A percentile compares a stretch with the other conserved stretches of the same genome.
These are phyloP conservation scores for Myriosclerotinia scirpicola DNA, from an alignment of 2,329 filamentous ascomycete genomes.

Conservation along the genomic window DNA sequence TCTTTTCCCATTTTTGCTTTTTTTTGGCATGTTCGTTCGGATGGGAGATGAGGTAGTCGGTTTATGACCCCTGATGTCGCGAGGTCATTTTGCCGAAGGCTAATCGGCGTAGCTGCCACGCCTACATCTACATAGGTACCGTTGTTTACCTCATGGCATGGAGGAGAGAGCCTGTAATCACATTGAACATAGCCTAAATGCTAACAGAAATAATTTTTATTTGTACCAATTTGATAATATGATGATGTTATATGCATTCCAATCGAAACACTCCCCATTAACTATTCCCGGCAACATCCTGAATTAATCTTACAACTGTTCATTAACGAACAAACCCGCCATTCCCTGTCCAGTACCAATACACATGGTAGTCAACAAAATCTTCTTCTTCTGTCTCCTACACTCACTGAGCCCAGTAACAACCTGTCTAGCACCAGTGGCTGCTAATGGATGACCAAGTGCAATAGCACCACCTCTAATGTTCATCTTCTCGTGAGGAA, in stretches of 20 bases:
- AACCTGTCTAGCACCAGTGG: constrained; percentile 77
- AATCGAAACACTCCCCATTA: constrained; percentile 1
- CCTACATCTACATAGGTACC: too few relatives aligned
- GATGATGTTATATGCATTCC: not conserved
- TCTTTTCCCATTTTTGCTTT: too few relatives aligned
- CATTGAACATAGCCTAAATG: too few relatives aligned
- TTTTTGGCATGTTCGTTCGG: too few relatives aligned
- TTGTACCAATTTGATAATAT: too few relatives aligned
- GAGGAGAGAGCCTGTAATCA: too few relatives aligned
- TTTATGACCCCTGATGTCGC: too few relatives aligned
- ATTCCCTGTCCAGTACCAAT: constrained; percentile 69
- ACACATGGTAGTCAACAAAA: constrained; percentile 90
- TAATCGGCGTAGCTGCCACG: too few relatives aligned
- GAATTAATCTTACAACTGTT: constrained; percentile 43
- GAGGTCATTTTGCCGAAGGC: too few relatives aligned
- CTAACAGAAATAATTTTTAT: too few relatives aligned
- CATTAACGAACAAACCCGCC: constrained; percentile 66
- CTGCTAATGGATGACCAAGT: constrained; percentile 77
- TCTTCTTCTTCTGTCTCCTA: constrained; percentile 82
- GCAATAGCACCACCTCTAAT: constrained; percentile 79
- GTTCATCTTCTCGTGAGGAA: constrained; percentile 78
- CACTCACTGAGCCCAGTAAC: constrained; percentile 88
- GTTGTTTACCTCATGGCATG: too few relatives aligned
- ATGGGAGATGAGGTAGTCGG: too few relatives aligned
- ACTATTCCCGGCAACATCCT: not conserved